Evolutionary conservation across 2,329 filamentous ascomycete genomes (phyloP).

Genomic region (Diaporthe caulivora): DNA sequence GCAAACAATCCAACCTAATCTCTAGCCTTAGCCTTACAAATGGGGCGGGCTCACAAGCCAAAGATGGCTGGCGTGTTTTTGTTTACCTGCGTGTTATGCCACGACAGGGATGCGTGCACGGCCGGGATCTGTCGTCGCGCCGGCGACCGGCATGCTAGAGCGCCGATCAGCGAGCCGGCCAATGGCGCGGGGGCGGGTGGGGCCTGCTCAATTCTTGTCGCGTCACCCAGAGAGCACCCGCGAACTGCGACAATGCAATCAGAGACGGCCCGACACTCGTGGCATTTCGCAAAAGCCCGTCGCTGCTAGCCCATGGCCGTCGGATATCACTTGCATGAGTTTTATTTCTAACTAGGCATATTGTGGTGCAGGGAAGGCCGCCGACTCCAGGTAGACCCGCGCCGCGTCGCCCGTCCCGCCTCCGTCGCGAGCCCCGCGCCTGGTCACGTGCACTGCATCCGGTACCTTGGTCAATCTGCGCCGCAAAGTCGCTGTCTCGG

Average conservation of each 20-base stretch:
- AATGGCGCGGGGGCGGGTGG: slow-evolving; percentile 17
- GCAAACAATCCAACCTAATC: slow-evolving; percentile 29
- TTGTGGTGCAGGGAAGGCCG: neutral
- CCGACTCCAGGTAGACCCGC: neutral
- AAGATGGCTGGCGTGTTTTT: slow-evolving; percentile 19
- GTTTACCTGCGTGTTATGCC: slow-evolving; percentile 29
- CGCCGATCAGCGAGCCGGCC: slow-evolving; percentile 10
- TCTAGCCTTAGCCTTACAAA: slow-evolving; percentile 19
- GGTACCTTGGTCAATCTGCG: neutral
- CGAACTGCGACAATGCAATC: neutral
- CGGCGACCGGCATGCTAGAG: slow-evolving; percentile 33
- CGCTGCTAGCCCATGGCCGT: neutral
- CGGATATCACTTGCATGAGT: neutral
- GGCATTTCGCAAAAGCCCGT: neutral
- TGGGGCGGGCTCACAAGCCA: slow-evolving; percentile 8
- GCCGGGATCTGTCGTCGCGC: slow-evolving; percentile 32
- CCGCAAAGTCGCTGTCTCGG: slow-evolving; percentile 29
- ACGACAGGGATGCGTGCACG: slow-evolving; percentile 34
- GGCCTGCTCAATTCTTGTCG: slow-evolving; percentile 28
- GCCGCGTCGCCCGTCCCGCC: slow-evolving; percentile 8
- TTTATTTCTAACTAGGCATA: neutral
- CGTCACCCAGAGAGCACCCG: slow-evolving; percentile 34
- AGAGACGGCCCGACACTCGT: neutral
- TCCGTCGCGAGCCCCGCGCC: slow-evolving; percentile 29
- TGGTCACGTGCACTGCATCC: slow-evolving; percentile 27